phyloP scores from a whole-genome alignment of 2,329 filamentous ascomycete species.

The Cyanodermella asteris region DNA sequence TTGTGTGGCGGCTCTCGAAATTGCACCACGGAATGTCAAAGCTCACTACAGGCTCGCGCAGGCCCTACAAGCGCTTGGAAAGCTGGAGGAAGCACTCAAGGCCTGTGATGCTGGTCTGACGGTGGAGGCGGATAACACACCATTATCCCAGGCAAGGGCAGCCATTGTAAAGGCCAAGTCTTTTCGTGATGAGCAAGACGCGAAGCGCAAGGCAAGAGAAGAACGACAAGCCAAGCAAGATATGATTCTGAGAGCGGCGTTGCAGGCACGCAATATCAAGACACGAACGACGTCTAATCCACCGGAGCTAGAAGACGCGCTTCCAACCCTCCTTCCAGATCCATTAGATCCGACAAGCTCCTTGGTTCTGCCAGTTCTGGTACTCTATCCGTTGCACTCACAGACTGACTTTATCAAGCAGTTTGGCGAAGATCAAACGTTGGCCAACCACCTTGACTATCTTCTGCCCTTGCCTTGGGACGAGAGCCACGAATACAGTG shows the following conservation, averaged over 20 bases:
- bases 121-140: conserved; percentile 46
- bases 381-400: conserved; percentile 64
- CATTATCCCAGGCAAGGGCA: conserved; percentile 39
- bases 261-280: conserved; percentile 48
- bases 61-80: conserved; percentile 59
- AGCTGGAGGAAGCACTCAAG: conserved; percentile 59
- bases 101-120: conserved; percentile 51
- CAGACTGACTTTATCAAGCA: conserved; percentile 83
- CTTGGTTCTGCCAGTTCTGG: conserved; percentile 54
- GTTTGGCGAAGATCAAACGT: conserved; percentile 53
- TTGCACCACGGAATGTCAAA: conserved; percentile 69
- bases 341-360: conserved; percentile 49
- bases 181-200: conserved; percentile 29
- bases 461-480: conserved; percentile 87
- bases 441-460: conserved; percentile 61
- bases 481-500: conserved; percentile 38
- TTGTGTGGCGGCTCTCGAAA: conserved; percentile 53
- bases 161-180: conserved; percentile 41
- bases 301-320: conserved; percentile 74
- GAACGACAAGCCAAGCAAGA: conserved; percentile 29
- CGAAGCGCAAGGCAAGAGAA: conserved; percentile 29
- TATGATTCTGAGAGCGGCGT: conserved; percentile 40
- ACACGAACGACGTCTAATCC: conserved; percentile 45
- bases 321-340: conserved; percentile 46
- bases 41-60: conserved; percentile 69